These are phyloP conservation scores for Chaetothyriales sp. DNA, from an alignment of 2,329 filamentous ascomycete genomes.

Conservation along the genomic window DNA sequence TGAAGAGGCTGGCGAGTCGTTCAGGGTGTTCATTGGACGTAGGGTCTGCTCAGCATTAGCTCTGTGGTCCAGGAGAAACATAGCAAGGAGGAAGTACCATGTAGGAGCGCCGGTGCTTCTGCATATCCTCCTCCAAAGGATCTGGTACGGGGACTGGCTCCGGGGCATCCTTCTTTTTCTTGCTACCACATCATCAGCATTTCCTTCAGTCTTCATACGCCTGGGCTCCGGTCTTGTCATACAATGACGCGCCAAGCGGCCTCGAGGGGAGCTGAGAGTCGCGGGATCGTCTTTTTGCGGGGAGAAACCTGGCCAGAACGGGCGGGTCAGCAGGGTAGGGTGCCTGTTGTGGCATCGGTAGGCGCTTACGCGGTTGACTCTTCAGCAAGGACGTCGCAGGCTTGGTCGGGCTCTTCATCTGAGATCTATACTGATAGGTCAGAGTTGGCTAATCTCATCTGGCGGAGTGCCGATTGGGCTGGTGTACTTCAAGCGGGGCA, in stretches of 20 bases:
- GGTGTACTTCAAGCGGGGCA: not conserved
- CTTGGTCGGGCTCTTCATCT: not conserved
- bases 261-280: not conserved
- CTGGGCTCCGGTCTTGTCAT: conserved; percentile 1
- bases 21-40: not conserved
- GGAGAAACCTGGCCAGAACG: not conserved
- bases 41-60: not conserved
- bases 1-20: not conserved
- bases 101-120: not conserved
- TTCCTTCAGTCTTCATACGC: not conserved
- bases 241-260: conserved; percentile 6
- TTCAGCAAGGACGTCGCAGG: not conserved
- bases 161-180: conserved; percentile 3
- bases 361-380: conserved; percentile 1
- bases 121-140: conserved; percentile 4
- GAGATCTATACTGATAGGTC: not conserved
- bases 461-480: not conserved
- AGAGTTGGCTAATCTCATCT: not conserved
- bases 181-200: not conserved
- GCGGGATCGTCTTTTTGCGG: not conserved
- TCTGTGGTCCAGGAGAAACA: not conserved
- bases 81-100: conserved; percentile 3
- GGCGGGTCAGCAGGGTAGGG: not conserved
- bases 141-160: conserved; percentile 3
- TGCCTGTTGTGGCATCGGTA: not conserved